These are phyloP conservation scores for Pythium sukuiense DNA, from an alignment of 352 stramenopile genomes.

Conservation along the genomic window DNA sequence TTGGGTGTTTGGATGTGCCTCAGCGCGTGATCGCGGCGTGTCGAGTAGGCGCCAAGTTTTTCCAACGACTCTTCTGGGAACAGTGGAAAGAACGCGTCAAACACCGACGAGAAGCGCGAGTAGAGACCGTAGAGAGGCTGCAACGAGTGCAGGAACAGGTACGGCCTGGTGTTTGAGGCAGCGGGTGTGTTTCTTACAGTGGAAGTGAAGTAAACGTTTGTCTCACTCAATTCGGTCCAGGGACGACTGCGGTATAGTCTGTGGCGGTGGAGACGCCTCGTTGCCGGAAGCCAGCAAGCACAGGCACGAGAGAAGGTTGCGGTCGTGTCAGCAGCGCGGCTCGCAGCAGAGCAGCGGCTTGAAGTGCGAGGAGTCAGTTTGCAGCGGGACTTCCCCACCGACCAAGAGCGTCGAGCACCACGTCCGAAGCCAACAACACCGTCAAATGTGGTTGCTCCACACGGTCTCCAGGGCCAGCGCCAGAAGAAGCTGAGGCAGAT, in stretches of 20 bases:
- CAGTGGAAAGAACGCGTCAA: slow-evolving; percentile 33
- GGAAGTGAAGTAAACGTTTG: background rate
- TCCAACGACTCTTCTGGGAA: slow-evolving; percentile 36
- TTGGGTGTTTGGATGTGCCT: background rate
- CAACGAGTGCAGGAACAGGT: slow-evolving; percentile 2
- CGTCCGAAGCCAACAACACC: background rate
- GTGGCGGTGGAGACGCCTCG: background rate
- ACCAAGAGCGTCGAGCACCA: background rate
- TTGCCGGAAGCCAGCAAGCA: background rate
- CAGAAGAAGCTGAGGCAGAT: slow-evolving; percentile 11
- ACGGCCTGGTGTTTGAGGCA: background rate
- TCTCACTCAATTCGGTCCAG: slow-evolving; percentile 1
- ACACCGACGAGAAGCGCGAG: slow-evolving; percentile 5
- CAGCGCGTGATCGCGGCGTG: slow-evolving; percentile 46
- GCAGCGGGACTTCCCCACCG: background rate
- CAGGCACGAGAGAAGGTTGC: background rate
- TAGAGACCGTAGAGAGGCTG: background rate
- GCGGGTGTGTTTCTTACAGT: background rate
- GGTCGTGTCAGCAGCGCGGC: background rate
- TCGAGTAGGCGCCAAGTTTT: slow-evolving; percentile 43
- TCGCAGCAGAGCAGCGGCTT: slow-evolving; percentile 8
- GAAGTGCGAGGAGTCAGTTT: slow-evolving; percentile 18
- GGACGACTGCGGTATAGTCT: background rate
- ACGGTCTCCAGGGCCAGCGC: background rate
- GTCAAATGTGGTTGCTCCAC: background rate